Evolutionary conservation across 148 eudicot genomes (phyloP).

Genomic region (Dysphania ambrosioides): DNA sequence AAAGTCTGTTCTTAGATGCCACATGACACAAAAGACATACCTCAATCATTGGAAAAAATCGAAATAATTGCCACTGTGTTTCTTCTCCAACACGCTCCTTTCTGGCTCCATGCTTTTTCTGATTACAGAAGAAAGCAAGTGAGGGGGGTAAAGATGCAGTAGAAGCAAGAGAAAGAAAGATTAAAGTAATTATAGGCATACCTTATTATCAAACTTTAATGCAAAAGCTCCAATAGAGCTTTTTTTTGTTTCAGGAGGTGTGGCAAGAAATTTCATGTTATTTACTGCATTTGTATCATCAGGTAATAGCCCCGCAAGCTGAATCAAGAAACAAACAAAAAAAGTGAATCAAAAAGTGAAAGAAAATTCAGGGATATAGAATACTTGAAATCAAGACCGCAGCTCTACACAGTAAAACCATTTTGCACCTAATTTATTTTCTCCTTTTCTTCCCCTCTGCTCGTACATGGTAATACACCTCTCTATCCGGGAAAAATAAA

Average conservation of each 20-base stretch:
- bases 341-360: neutral
- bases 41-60: conserved; percentile 94
- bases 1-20: neutral
- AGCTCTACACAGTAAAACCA: neutral
- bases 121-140: conserved; percentile 11
- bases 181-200: conserved; percentile 20
- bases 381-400: neutral
- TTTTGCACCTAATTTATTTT: neutral
- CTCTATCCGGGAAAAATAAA: too few relatives aligned
- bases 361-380: neutral
- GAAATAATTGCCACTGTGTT: conserved; percentile 73
- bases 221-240: conserved; percentile 59
- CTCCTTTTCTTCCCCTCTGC: neutral
- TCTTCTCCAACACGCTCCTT: conserved; percentile 88
- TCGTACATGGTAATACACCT: neutral
- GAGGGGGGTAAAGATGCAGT: conserved; percentile 5
- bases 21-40: conserved; percentile 31
- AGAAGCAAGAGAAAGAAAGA: neutral
- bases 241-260: conserved; percentile 67
- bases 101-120: conserved; percentile 83
- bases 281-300: conserved; percentile 86
- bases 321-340: conserved; percentile 11
- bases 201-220: conserved; percentile 87
- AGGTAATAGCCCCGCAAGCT: conserved; percentile 71
- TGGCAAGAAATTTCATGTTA: conserved; percentile 83